Conservation (phyloP, 2,329 filamentous ascomycete genomes). For the Talaromyces pinophilus region DNA sequence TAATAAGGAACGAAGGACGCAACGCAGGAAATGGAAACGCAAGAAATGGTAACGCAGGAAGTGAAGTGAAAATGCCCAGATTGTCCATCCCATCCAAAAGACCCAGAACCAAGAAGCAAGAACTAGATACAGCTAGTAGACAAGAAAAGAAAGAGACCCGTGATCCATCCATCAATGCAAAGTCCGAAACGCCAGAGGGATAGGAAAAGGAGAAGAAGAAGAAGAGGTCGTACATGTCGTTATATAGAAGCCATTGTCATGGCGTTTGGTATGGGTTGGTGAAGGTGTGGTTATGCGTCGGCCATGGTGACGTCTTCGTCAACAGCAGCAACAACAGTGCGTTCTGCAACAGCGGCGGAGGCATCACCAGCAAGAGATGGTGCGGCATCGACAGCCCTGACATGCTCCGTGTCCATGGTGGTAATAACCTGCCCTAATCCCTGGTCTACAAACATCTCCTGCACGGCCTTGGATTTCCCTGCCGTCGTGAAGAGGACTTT, state of each 20-base stretch:
- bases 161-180: slow-evolving; percentile 4
- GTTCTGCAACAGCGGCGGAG: not conserved
- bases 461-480: slow-evolving; percentile 25
- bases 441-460: slow-evolving; percentile 16
- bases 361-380: not conserved
- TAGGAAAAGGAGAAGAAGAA: too few species aligned
- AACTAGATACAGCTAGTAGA: too few species aligned
- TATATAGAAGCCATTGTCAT: not conserved
- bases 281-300: not conserved
- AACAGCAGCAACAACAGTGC: slow-evolving; percentile 25
- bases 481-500: slow-evolving; percentile 42
- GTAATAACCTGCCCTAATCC: slow-evolving; percentile 16
- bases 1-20: too few species aligned
- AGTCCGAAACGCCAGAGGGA: not conserved
- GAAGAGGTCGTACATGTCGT: slow-evolving; percentile 8
- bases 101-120: not conserved
- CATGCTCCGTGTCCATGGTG: slow-evolving; percentile 5
- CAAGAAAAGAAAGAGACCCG: not conserved
- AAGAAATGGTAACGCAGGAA: too few species aligned
- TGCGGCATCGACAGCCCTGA: not conserved
- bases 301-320: not conserved
- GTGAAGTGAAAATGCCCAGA: not conserved
- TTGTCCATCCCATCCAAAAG: not conserved
- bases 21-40: too few species aligned
- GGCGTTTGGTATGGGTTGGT: not conserved